A percentile compares a stretch with the other conserved stretches of the same genome.
phyloP scores from a whole-genome alignment of 495 filamentous ascomycete genomes.

The Penicillium coffeae region DNA sequence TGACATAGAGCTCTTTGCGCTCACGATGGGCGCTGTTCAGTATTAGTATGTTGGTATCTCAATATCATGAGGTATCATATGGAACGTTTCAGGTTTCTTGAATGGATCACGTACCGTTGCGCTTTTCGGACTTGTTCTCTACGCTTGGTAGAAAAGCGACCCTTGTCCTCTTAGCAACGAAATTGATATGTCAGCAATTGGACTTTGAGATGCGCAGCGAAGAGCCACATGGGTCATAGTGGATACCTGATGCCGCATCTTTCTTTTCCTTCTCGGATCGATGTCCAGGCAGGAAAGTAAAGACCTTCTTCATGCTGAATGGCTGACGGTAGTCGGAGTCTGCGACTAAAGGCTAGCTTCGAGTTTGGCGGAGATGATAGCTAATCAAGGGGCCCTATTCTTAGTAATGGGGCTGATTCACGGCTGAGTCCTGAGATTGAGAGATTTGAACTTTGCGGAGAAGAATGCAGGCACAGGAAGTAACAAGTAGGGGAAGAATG shows the following conservation, averaged over 20 bases:
- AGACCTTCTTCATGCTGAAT: constrained; percentile 6
- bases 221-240: neutral
- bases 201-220: neutral
- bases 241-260: neutral
- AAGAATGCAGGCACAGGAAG: neutral
- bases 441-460: no score
- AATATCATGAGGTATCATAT: no score
- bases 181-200: neutral
- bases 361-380: neutral
- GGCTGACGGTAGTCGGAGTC: no score
- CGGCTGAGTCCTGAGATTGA: no score
- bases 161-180: neutral
- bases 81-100: neutral
- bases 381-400: neutral
- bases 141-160: constrained; percentile 1
- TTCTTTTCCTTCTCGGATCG: neutral
- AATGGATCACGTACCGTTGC: constrained; percentile 11
- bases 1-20: constrained; percentile 39
- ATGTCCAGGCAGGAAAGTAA: constrained; percentile 10
- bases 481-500: neutral
- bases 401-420: no score
- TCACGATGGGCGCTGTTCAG: constrained; percentile 29
- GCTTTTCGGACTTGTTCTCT: constrained; percentile 24
- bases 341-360: neutral
- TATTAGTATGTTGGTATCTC: no score